These are phyloP conservation scores for Conticribra weissflogii DNA, from an alignment of 108 stramenopile genomes.

Conservation along the genomic window DNA sequence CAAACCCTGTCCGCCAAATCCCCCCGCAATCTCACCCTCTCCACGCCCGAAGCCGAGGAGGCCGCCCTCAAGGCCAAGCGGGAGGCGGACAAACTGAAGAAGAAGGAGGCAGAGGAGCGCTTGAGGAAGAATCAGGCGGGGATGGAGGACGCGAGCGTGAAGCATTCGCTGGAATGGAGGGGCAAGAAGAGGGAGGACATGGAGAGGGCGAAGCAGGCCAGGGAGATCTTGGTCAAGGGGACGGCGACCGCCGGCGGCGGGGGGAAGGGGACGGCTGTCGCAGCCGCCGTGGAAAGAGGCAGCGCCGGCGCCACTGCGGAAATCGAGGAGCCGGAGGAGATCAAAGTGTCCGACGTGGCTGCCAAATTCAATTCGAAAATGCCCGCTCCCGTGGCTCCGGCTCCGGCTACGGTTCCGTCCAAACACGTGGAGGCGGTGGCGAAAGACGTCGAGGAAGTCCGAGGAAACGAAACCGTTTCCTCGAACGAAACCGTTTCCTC, in stretches of 20 bases:
- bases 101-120: slow-evolving; percentile 9
- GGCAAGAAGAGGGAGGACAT: slow-evolving; percentile 13
- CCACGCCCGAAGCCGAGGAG: slow-evolving; percentile 47
- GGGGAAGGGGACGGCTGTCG: too few relatives aligned
- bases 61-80: slow-evolving; percentile 38
- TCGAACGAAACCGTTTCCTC: too few relatives aligned
- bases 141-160: slow-evolving; percentile 1
- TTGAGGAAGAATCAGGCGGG: slow-evolving; percentile 23
- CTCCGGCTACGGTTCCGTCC: too few relatives aligned
- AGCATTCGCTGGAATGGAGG: slow-evolving; percentile 15
- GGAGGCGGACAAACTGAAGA: slow-evolving; percentile 29
- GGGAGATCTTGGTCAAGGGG: slow-evolving; percentile 16
- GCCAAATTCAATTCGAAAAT: too few relatives aligned
- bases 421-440: too few relatives aligned
- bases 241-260: too few relatives aligned
- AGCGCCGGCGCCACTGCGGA: not conserved
- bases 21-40: slow-evolving; percentile 13
- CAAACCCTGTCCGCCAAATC: slow-evolving; percentile 11
- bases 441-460: too few relatives aligned
- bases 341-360: not conserved
- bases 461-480: too few relatives aligned
- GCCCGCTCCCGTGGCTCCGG: too few relatives aligned
- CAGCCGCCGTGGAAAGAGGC: not conserved
- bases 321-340: not conserved
- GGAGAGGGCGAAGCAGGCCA: slow-evolving; percentile 28